These are phyloP conservation scores for Yarrowia deformans DNA, from an alignment of 805 yeast species.

Conservation along the genomic window DNA sequence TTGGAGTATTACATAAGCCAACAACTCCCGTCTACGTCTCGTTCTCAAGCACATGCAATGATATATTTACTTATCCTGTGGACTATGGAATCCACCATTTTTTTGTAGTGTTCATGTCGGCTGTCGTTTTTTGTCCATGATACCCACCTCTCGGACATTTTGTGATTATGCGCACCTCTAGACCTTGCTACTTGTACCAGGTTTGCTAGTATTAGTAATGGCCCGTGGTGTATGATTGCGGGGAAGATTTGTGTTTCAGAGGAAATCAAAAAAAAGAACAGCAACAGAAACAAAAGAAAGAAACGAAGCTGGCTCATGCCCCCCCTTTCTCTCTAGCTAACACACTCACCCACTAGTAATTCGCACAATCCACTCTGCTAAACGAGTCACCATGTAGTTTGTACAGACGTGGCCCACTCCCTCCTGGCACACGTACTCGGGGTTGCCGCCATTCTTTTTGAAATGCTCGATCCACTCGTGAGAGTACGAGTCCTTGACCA, in stretches of 20 bases:
- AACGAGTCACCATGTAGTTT: conserved; percentile 46
- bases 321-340: background rate
- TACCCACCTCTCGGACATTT: background rate
- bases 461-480: conserved; percentile 47
- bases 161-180: background rate
- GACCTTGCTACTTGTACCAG: conserved; percentile 21
- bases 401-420: conserved; percentile 49
- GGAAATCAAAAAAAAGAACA: too few species aligned
- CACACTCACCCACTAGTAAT: conserved; percentile 18
- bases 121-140: background rate
- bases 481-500: conserved; percentile 51
- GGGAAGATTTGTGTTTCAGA: too few species aligned
- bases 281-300: too few species aligned
- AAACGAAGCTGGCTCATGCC: too few species aligned
- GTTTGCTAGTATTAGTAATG: conserved; percentile 13
- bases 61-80: conserved; percentile 16
- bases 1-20: too few species aligned
- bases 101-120: background rate
- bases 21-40: too few species aligned
- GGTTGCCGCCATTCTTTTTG: conserved; percentile 40
- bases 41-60: conserved; percentile 2
- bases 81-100: background rate
- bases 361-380: conserved; percentile 45
- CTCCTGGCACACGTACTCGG: conserved; percentile 46
- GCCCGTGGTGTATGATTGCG: background rate